A percentile compares a stretch with the other conserved stretches of the same genome.
phyloP scores from a whole-genome alignment of 257 asterid genomes.

The Lavandula angustifolia region DNA sequence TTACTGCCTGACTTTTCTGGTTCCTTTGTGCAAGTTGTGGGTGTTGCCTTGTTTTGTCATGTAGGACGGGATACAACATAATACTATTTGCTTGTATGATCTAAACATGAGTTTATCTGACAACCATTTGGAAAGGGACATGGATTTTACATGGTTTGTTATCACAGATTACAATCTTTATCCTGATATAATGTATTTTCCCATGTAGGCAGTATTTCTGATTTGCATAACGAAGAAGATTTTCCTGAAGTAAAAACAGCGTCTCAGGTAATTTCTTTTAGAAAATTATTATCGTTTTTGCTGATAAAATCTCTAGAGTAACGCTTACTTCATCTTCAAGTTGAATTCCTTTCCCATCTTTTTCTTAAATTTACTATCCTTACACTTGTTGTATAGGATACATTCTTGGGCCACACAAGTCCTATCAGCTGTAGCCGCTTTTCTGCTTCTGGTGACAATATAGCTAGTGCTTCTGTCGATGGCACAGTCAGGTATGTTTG shows the following conservation, averaged over 20 bases:
- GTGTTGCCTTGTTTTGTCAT: slow-evolving; percentile 22
- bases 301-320: slow-evolving; percentile 15
- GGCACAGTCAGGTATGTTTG: slow-evolving; percentile 82
- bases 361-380: slow-evolving; percentile 4
- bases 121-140: slow-evolving; percentile 21
- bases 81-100: slow-evolving; percentile 20
- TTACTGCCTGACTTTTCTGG: slow-evolving; percentile 25
- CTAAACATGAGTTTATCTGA: slow-evolving; percentile 14
- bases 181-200: slow-evolving; percentile 27
- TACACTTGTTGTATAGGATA: slow-evolving; percentile 53
- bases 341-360: neutral
- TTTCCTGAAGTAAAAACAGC: slow-evolving; percentile 76
- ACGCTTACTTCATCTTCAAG: slow-evolving; percentile 21
- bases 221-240: slow-evolving; percentile 61
- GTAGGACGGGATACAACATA: slow-evolving; percentile 8
- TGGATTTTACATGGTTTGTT: slow-evolving; percentile 13
- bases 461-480: slow-evolving; percentile 95
- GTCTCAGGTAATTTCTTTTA: slow-evolving; percentile 60
- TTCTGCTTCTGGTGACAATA: slow-evolving; percentile 93
- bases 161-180: slow-evolving; percentile 27
- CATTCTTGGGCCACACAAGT: slow-evolving; percentile 97
- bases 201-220: slow-evolving; percentile 52
- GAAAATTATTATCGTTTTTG: slow-evolving; percentile 14
- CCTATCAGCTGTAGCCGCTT: slow-evolving; percentile 92
- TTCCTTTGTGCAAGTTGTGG: slow-evolving; percentile 12